Percentiles rank a stretch among this genome's conserved stretches.
phyloP scores from a whole-genome alignment of 768 basidiomycete genomes.

The Auricularia auricula-judae region DNA sequence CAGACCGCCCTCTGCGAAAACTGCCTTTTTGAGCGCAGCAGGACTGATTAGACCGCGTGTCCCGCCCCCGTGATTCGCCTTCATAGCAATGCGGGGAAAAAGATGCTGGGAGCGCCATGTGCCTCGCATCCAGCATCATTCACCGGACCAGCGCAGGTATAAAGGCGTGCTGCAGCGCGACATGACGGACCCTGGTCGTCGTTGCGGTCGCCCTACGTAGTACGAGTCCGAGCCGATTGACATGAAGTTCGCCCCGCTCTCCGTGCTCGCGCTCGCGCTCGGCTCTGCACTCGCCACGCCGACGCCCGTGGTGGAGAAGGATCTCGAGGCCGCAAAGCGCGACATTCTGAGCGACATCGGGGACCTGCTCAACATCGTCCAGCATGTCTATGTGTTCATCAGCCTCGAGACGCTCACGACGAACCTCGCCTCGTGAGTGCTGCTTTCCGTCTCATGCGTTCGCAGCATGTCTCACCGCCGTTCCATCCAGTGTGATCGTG shows the following conservation, averaged over 20 bases:
- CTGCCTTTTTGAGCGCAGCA: too few relatives aligned
- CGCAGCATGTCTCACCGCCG: neutral
- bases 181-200: too few relatives aligned
- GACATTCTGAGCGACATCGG: neutral
- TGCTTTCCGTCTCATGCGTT: neutral
- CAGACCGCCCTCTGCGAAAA: too few relatives aligned
- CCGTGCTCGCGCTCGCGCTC: neutral
- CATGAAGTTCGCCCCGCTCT: neutral
- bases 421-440: conserved; percentile 2
- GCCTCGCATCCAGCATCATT: too few relatives aligned
- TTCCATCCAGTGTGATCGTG: neutral
- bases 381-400: conserved; percentile 43
- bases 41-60: too few relatives aligned
- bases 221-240: too few relatives aligned
- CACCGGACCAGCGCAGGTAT: too few relatives aligned
- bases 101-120: too few relatives aligned
- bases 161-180: too few relatives aligned
- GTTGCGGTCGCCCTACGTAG: too few relatives aligned
- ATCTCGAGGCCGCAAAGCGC: neutral
- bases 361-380: conserved; percentile 29
- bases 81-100: too few relatives aligned
- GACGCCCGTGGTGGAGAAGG: neutral
- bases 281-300: neutral
- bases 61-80: too few relatives aligned
- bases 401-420: conserved; percentile 24